Percentiles rank a stretch among this genome's conserved stretches.
Evolutionary conservation across 208 protist genomes (phyloP).

Genomic region (Trypanosomatidae sp.): DNA sequence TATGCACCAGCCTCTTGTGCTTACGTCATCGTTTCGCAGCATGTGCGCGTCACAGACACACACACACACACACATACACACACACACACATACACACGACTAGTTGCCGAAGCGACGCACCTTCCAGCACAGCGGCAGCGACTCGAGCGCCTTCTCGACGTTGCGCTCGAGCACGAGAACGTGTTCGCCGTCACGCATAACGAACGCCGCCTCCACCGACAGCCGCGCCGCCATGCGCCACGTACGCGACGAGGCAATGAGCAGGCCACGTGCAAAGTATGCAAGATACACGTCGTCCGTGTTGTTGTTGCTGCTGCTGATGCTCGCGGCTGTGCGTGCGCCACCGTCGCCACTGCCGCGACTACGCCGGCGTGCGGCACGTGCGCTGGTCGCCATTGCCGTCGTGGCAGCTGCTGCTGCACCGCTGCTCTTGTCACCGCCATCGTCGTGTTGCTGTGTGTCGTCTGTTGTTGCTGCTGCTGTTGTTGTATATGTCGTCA

Average conservation of each 20-base stretch:
- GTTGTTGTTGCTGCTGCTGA: background rate
- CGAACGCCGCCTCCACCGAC: conserved; percentile 53
- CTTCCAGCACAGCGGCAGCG: conserved; percentile 80
- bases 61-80: conserved; percentile 4
- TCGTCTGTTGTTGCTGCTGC: no score
- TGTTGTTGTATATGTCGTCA: no score
- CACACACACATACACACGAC: background rate
- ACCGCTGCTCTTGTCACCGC: background rate
- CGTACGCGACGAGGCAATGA: conserved; percentile 20
- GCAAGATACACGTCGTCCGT: conserved; percentile 15
- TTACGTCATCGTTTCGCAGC: background rate
- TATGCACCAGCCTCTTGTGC: background rate
- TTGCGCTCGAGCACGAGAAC: conserved; percentile 72
- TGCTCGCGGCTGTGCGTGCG: background rate
- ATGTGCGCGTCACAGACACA: background rate
- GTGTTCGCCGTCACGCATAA: conserved; percentile 22
- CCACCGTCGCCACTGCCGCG: background rate
- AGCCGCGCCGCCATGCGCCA: conserved; percentile 66
- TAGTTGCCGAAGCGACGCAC: conserved; percentile 86
- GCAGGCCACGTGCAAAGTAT: conserved; percentile 57
- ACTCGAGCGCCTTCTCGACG: conserved; percentile 63
- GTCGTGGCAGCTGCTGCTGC: background rate
- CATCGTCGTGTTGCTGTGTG: background rate
- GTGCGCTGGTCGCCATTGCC: background rate
- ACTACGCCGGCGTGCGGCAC: background rate